Evolutionary conservation across 345 rosid species (phyloP).

Genomic region (Eucalyptus erythrocorys): DNA sequence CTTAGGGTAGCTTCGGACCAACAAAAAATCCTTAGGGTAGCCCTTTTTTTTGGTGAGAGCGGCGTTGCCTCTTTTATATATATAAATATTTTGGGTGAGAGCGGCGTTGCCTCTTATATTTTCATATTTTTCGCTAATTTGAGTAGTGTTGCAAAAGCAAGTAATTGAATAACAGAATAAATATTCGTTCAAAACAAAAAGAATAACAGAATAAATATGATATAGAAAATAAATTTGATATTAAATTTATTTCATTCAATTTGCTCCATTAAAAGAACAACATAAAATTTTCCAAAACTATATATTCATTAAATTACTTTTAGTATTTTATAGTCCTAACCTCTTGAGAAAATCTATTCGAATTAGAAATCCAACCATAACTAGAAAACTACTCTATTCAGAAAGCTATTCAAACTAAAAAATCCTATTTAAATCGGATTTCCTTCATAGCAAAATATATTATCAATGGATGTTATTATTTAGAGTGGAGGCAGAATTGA

Average conservation of each 20-base stretch:
- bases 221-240: background rate
- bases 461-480: background rate
- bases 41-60: too few species aligned
- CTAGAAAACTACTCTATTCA: background rate
- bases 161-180: too few species aligned
- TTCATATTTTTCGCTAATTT: too few species aligned
- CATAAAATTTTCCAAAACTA: background rate
- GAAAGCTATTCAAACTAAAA: background rate
- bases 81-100: too few species aligned
- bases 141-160: background rate
- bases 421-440: background rate
- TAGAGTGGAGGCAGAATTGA: background rate
- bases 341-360: background rate
- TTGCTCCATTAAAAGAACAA: background rate
- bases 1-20: too few species aligned
- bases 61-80: too few species aligned
- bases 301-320: background rate
- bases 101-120: too few species aligned
- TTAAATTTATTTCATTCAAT: background rate
- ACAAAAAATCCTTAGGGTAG: background rate
- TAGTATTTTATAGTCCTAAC: background rate
- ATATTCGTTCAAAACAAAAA: too few species aligned
- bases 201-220: too few species aligned
- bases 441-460: background rate
- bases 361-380: background rate